phyloP scores from a whole-genome alignment of 805 yeast species.

The Hanseniaspora nectarophila region DNA sequence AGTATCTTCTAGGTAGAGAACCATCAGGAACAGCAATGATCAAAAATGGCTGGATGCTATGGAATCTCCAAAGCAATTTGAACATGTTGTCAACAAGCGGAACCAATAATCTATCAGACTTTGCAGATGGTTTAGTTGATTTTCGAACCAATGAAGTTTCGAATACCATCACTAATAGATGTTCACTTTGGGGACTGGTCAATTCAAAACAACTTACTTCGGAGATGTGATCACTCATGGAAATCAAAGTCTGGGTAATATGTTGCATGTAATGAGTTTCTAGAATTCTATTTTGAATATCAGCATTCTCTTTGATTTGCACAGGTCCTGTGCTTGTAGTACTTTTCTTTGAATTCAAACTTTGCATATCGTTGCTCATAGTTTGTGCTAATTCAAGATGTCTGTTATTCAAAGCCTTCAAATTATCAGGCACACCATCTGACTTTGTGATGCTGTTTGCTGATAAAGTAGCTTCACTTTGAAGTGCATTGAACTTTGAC shows the following conservation, averaged over 20 bases:
- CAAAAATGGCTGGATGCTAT: conserved; percentile 69
- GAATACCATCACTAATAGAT: conserved; percentile 70
- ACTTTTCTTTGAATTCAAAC: conserved; percentile 1
- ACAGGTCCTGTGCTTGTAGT: not conserved
- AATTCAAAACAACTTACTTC: conserved; percentile 86
- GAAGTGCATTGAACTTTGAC: conserved; percentile 16
- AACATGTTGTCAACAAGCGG: conserved; percentile 28
- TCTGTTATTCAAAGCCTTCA: not conserved
- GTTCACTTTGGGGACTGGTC: conserved; percentile 41
- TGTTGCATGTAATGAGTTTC: conserved; percentile 70
- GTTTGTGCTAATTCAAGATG: not conserved
- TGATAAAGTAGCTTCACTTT: not conserved
- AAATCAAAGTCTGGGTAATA: conserved; percentile 68
- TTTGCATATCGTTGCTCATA: conserved; percentile 1
- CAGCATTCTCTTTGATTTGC: not conserved
- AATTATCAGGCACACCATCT: not conserved
- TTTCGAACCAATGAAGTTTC: conserved; percentile 39
- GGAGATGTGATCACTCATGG: conserved; percentile 65
- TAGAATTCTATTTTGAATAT: conserved; percentile 16
- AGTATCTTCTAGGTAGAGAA: conserved; percentile 62
- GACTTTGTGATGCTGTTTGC: not conserved
- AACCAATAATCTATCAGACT: conserved; percentile 24
- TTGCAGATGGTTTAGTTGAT: conserved; percentile 18
- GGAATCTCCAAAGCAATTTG: conserved; percentile 36
- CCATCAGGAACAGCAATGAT: conserved; percentile 69